These are phyloP conservation scores for Macadamia tetraphylla DNA, from an alignment of 164 flowering plant species.

Conservation along the genomic window DNA sequence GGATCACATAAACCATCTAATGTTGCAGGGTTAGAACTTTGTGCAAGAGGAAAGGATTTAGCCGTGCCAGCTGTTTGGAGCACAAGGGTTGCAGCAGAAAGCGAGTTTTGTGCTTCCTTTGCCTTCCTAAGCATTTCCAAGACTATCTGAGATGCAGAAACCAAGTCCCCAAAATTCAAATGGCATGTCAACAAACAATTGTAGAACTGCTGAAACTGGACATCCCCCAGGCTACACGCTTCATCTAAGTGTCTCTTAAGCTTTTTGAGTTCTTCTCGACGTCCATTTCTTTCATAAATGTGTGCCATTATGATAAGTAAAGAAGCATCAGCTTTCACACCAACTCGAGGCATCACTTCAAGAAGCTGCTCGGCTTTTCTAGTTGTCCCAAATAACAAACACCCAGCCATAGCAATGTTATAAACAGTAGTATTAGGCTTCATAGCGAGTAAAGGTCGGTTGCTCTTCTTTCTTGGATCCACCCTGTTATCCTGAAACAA, in stretches of 20 bases:
- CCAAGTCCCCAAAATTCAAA: constrained; percentile 83
- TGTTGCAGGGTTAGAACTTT: constrained; percentile 11
- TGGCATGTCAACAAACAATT: constrained; percentile 84
- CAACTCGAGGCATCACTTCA: constrained; percentile 79
- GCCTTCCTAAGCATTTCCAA: constrained; percentile 80
- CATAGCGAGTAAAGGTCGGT: constrained; percentile 73
- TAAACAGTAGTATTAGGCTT: constrained; percentile 69
- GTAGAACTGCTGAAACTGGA: constrained; percentile 72
- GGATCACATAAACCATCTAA: constrained; percentile 11
- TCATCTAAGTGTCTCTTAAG: constrained; percentile 80
- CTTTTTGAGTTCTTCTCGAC: constrained; percentile 80
- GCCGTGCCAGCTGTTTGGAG: constrained; percentile 26
- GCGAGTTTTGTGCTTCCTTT: constrained; percentile 58
- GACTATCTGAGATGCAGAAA: constrained; percentile 75
- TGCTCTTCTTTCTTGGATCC: constrained; percentile 83
- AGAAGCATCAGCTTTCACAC: constrained; percentile 54
- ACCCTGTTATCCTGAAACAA: constrained; percentile 73
- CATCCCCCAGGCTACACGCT: constrained; percentile 40
- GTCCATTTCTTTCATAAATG: constrained; percentile 84
- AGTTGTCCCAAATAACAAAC: constrained; percentile 63
- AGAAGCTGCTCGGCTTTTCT: constrained; percentile 92
- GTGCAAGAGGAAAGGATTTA: constrained; percentile 12
- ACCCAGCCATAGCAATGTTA: constrained; percentile 67
- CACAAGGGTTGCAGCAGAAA: constrained; percentile 47
- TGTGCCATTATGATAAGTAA: constrained; percentile 70